Evolutionary conservation across 2,329 filamentous ascomycete species (phyloP).

Genomic region (Fusarium heterosporum): DNA sequence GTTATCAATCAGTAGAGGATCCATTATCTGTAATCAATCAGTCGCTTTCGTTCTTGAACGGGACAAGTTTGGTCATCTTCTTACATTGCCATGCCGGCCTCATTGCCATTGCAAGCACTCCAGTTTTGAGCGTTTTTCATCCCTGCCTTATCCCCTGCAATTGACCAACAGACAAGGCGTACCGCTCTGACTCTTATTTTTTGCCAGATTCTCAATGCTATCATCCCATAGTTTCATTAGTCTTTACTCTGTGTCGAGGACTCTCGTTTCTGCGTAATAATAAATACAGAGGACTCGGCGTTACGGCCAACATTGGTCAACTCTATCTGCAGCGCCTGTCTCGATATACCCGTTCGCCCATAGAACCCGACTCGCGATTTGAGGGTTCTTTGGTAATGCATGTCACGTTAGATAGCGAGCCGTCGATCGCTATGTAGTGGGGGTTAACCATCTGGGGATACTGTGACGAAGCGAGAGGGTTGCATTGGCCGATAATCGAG

Average conservation of each 20-base stretch:
- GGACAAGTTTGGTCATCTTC: not conserved
- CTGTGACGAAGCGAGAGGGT: no score
- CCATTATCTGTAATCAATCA: conserved; percentile 37
- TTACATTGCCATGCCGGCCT: not conserved
- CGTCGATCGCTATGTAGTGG: no score
- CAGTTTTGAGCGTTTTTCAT: not conserved
- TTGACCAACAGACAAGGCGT: not conserved
- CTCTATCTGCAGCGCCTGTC: not conserved
- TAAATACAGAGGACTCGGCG: not conserved
- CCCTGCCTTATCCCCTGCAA: not conserved
- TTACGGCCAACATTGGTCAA: not conserved
- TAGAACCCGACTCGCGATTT: not conserved
- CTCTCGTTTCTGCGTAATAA: not conserved
- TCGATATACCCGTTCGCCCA: not conserved
- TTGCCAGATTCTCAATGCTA: no score
- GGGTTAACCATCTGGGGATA: no score
- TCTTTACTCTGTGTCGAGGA: no score
- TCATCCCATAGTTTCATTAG: no score
- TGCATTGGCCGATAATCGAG: not conserved
- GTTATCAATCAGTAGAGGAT: conserved; percentile 46
- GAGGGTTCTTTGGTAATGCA: not conserved
- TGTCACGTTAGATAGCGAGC: not conserved
- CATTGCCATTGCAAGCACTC: not conserved
- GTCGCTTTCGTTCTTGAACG: not conserved
- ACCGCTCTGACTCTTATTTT: no score